Percentiles rank a stretch among this genome's conserved stretches.
Conservation (phyloP, 139 green algal genomes). For the Volvox africanus region DNA sequence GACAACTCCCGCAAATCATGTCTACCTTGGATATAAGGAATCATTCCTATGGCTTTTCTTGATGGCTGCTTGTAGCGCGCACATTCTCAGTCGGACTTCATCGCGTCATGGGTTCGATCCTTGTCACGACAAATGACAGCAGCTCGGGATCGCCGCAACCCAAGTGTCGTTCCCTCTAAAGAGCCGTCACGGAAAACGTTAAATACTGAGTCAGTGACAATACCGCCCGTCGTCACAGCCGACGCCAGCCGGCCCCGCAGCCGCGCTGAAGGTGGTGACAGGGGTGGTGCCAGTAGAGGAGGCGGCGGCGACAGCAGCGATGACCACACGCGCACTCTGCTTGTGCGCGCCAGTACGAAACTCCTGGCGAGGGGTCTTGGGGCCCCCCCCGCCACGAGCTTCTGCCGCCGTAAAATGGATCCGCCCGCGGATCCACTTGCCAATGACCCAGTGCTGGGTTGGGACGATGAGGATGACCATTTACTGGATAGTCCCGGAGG, state of each 20-base stretch:
- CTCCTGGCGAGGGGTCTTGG: not conserved
- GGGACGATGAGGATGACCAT: not conserved
- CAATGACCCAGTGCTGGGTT: not conserved
- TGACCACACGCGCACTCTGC: not conserved
- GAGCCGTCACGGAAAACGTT: not conserved
- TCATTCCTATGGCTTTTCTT: too few species aligned
- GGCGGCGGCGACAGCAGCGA: not conserved
- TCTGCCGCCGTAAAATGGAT: not conserved
- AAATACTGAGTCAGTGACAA: too few species aligned
- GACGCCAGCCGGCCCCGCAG: not conserved
- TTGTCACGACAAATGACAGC: conserved; percentile 22
- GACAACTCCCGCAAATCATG: too few species aligned
- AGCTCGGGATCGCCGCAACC: not conserved
- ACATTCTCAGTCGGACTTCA: conserved; percentile 29
- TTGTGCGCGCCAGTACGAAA: not conserved
- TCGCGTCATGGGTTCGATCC: conserved; percentile 37
- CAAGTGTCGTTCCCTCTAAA: not conserved
- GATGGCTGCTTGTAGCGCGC: too few species aligned
- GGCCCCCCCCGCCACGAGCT: not conserved
- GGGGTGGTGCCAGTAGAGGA: too few species aligned
- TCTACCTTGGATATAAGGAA: not conserved
- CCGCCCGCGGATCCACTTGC: not conserved
- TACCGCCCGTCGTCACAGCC: not conserved
- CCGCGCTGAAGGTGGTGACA: too few species aligned
- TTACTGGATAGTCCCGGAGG: not conserved